These are phyloP conservation scores for Chlamydomonas asymmetrica DNA, from an alignment of 139 green algal species.

Conservation along the genomic window DNA sequence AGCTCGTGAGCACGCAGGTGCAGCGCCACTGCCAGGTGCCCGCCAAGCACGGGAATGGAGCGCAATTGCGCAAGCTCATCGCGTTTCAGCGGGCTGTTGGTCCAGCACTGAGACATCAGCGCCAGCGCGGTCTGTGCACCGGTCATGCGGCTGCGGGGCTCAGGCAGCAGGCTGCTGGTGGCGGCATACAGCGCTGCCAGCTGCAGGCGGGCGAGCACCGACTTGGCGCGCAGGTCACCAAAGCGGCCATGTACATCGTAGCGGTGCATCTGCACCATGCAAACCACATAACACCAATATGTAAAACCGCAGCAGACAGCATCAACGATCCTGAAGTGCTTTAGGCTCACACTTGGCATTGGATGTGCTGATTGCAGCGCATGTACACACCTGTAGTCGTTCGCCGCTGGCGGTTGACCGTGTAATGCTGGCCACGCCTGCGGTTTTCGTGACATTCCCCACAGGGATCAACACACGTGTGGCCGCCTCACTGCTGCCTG, in stretches of 20 bases:
- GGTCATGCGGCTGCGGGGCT: constrained; percentile 39
- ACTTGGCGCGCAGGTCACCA: constrained; percentile 38
- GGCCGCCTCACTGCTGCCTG: background rate
- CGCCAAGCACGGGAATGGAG: background rate
- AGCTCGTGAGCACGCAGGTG: constrained; percentile 38
- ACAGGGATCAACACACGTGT: background rate
- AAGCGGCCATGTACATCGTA: constrained; percentile 56
- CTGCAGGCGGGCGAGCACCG: constrained; percentile 48
- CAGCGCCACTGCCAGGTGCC: constrained; percentile 42
- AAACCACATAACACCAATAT: background rate
- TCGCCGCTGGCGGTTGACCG: no score
- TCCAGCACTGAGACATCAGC: constrained; percentile 53
- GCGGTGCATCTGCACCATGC: constrained; percentile 35
- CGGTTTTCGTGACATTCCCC: no score
- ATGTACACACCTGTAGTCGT: background rate
- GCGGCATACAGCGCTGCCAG: constrained; percentile 67
- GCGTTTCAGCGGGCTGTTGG: constrained; percentile 36
- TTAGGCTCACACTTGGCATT: background rate
- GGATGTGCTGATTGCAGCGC: background rate
- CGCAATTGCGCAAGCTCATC: constrained; percentile 36
- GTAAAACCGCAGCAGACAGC: background rate
- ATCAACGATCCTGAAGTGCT: background rate
- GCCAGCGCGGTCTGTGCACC: constrained; percentile 50
- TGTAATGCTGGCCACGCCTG: no score
- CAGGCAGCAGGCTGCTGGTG: constrained; percentile 50